These are phyloP conservation scores for Wallacemonas collosoma DNA, from an alignment of 208 protist genomes.

Conservation along the genomic window DNA sequence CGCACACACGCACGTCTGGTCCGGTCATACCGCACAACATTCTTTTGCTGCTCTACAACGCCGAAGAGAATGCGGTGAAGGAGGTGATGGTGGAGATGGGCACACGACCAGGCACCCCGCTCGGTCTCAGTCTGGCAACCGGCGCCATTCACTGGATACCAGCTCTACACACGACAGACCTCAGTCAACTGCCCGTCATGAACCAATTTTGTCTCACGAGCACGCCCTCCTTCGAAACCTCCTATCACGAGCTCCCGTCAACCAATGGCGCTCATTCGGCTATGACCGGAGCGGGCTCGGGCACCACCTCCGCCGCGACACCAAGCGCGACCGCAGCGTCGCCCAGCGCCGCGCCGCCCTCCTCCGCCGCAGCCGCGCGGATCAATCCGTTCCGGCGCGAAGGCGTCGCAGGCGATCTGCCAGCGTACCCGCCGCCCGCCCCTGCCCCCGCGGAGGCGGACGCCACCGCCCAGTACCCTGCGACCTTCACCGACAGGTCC, in stretches of 20 bases:
- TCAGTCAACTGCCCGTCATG: constrained; percentile 30
- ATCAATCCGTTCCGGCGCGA: not conserved
- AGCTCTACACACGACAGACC: constrained; percentile 13
- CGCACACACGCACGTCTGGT: not conserved
- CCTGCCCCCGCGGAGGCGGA: not conserved
- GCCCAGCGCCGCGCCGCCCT: not conserved
- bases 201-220: constrained; percentile 19
- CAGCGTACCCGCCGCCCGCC: not conserved
- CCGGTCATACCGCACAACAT: constrained; percentile 42
- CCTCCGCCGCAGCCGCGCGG: not conserved
- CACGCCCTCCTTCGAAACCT: constrained; percentile 5
- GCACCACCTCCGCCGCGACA: not conserved
- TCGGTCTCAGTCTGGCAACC: constrained; percentile 72
- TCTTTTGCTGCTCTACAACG: constrained; percentile 78
- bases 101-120: constrained; percentile 38
- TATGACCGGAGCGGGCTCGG: no score
- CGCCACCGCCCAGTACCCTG: no score
- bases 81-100: constrained; percentile 76
- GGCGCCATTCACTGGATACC: constrained; percentile 76
- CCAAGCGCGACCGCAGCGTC: not conserved
- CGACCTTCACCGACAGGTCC: no score
- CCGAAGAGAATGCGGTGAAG: constrained; percentile 61
- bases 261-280: no score
- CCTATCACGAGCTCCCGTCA: not conserved
- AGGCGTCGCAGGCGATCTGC: not conserved